Evolutionary conservation across 768 basidiomycete genomes (phyloP).

Genomic region (Tylopilus sp.): DNA sequence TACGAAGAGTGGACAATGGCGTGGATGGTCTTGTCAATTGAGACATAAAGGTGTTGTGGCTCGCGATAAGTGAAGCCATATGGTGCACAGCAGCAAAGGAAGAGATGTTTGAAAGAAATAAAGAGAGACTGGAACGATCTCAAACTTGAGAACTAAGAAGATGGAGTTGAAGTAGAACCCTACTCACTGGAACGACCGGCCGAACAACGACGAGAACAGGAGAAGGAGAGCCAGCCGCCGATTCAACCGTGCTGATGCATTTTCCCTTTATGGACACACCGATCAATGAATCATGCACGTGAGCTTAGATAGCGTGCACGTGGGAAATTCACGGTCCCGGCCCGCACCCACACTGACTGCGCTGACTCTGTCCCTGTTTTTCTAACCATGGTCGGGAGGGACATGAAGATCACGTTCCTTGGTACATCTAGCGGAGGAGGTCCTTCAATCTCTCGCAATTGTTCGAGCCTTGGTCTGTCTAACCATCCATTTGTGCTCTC

Average conservation of each 20-base stretch:
- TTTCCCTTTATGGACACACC: slow-evolving; percentile 20
- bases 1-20: slow-evolving; percentile 8
- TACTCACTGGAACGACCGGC: slow-evolving; percentile 14
- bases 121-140: slow-evolving; percentile 16
- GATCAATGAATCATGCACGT: slow-evolving; percentile 13
- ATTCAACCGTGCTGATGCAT: slow-evolving; percentile 16
- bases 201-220: not conserved
- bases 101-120: not conserved
- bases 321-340: too few relatives aligned
- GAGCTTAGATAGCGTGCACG: too few relatives aligned
- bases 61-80: slow-evolving; percentile 16
- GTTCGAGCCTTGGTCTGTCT: slow-evolving; percentile 54
- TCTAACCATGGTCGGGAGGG: slow-evolving; percentile 32
- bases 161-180: not conserved
- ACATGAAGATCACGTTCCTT: slow-evolving; percentile 64
- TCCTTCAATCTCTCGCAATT: slow-evolving; percentile 68
- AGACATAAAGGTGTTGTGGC: slow-evolving; percentile 6
- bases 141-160: not conserved
- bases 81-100: not conserved
- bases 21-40: slow-evolving; percentile 13
- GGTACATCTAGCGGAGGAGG: slow-evolving; percentile 79
- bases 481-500: not conserved
- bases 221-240: slow-evolving; percentile 13
- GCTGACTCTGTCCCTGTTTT: too few relatives aligned
- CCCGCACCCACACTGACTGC: too few relatives aligned